Conservation (phyloP, 2,329 filamentous ascomycete species). For the Thermothelomyces thermophilus region DNA sequence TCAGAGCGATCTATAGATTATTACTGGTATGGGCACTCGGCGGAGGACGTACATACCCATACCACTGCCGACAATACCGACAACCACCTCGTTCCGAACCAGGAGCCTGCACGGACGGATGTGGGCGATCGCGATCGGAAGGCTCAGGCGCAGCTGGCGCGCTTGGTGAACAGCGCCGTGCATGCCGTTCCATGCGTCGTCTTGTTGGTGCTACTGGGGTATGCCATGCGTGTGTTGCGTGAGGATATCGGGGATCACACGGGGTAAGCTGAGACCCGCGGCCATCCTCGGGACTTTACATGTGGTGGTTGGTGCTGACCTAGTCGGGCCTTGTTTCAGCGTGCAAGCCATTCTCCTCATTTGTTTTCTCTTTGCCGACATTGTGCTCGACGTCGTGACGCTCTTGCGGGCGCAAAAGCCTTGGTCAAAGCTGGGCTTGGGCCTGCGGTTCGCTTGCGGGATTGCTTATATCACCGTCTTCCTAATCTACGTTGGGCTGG, state of each 20-base stretch:
- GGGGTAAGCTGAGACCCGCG: slow-evolving; percentile 8
- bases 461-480: slow-evolving; percentile 32
- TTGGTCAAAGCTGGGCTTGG: slow-evolving; percentile 30
- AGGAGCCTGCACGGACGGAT: background rate
- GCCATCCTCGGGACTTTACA: too few relatives aligned
- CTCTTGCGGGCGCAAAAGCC: slow-evolving; percentile 29
- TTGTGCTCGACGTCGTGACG: slow-evolving; percentile 32
- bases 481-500: slow-evolving; percentile 30
- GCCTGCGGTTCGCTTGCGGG: slow-evolving; percentile 29
- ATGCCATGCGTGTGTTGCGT: slow-evolving; percentile 9
- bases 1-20: slow-evolving; percentile 19
- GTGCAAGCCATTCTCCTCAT: slow-evolving; percentile 29
- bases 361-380: slow-evolving; percentile 29
- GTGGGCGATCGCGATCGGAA: background rate
- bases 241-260: slow-evolving; percentile 3
- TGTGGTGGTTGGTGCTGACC: background rate
- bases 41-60: slow-evolving; percentile 5
- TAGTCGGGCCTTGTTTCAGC: slow-evolving; percentile 15
- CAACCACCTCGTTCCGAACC: background rate
- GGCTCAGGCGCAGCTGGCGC: background rate
- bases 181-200: slow-evolving; percentile 20
- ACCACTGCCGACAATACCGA: slow-evolving; percentile 1
- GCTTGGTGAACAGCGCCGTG: slow-evolving; percentile 14
- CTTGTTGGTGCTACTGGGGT: slow-evolving; percentile 19
- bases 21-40: slow-evolving; percentile 8